Evolutionary conservation across 768 basidiomycete genomes (phyloP).

Genomic region (Trametes cubensis): DNA sequence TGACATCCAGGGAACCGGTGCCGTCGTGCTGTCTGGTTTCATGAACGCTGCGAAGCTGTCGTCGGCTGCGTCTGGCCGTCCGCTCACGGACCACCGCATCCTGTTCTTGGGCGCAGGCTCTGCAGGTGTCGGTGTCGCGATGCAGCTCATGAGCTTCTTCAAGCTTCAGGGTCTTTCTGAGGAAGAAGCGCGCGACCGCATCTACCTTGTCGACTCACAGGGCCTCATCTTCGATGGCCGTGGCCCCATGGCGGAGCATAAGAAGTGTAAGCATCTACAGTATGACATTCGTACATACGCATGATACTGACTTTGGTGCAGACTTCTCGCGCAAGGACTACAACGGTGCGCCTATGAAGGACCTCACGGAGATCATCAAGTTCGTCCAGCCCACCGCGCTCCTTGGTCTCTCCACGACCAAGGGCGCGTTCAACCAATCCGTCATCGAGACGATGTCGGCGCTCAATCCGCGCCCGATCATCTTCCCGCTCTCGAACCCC

Average conservation of each 20-base stretch:
- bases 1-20: constrained; percentile 89
- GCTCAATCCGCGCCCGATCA: constrained; percentile 81
- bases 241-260: constrained; percentile 76
- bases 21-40: constrained; percentile 89
- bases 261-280: constrained; percentile 59
- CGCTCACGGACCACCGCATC: constrained; percentile 76
- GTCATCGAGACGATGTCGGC: constrained; percentile 78
- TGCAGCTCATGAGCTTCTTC: constrained; percentile 89
- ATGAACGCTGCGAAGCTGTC: constrained; percentile 83
- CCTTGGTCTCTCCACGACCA: constrained; percentile 86
- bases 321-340: constrained; percentile 86
- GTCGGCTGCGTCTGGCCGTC: constrained; percentile 66
- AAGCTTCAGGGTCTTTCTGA: constrained; percentile 73
- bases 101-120: constrained; percentile 93
- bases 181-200: constrained; percentile 73
- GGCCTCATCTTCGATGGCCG: constrained; percentile 81
- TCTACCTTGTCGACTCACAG: constrained; percentile 87
- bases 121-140: constrained; percentile 90
- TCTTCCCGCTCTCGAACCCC: constrained; percentile 94
- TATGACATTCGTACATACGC: background rate
- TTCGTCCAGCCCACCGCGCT: constrained; percentile 88
- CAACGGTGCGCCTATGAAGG: constrained; percentile 69
- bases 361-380: constrained; percentile 76
- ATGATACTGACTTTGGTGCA: constrained; percentile 31
- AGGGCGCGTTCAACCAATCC: constrained; percentile 72